Conservation (phyloP, 768 basidiomycete genomes). For the Collybiopsis confluens region DNA sequence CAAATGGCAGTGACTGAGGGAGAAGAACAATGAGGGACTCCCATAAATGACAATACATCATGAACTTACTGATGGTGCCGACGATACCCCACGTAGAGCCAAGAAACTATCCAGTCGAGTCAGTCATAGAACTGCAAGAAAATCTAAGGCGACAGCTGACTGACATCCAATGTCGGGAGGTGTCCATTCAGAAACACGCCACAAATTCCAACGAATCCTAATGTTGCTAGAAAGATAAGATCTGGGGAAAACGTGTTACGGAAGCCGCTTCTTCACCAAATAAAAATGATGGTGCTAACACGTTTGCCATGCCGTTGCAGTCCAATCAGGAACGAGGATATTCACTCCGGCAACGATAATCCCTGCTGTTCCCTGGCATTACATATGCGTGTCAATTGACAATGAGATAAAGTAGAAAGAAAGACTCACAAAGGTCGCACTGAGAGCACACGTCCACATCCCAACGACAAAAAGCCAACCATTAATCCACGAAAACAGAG, state of each 20-base stretch:
- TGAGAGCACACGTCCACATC: conserved; percentile 63
- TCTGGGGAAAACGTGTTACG: conserved; percentile 23
- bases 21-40: not conserved
- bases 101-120: not conserved
- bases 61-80: not conserved
- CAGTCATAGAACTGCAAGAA: not conserved
- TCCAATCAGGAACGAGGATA: conserved; percentile 57
- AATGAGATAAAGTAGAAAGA: not conserved
- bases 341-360: conserved; percentile 54
- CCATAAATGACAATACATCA: too few species aligned
- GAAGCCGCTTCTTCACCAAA: conserved; percentile 6
- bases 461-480: conserved; percentile 71
- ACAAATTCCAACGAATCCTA: conserved; percentile 40
- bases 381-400: not conserved
- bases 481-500: conserved; percentile 59
- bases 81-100: not conserved
- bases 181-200: conserved; percentile 54
- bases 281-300: too few species aligned
- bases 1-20: conserved; percentile 49
- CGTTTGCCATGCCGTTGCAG: conserved; percentile 55
- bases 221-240: conserved; percentile 55
- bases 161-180: conserved; percentile 46
- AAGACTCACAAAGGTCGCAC: conserved; percentile 51
- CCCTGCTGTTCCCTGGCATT: conserved; percentile 48
- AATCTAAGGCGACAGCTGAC: conserved; percentile 2